Evolutionary conservation across 1,139 yeast genomes (phyloP).

Genomic region (Candida dubliniensis): DNA sequence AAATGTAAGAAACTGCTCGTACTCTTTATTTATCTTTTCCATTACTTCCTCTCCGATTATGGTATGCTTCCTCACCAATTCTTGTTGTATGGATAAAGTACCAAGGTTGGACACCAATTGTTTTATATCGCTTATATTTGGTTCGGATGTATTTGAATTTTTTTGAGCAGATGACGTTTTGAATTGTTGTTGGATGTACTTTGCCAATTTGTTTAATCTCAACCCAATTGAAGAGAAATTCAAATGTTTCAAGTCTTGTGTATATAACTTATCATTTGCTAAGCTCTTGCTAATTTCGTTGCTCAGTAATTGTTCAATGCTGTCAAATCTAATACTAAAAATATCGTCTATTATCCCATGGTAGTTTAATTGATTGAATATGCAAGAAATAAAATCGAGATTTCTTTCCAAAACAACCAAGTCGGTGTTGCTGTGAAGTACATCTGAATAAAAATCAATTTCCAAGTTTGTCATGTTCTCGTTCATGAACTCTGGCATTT

Average conservation of each 20-base stretch:
- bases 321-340: constrained; percentile 50
- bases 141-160: constrained; percentile 34
- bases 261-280: constrained; percentile 31
- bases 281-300: constrained; percentile 16
- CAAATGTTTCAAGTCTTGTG: constrained; percentile 53
- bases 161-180: constrained; percentile 26
- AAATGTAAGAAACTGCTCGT: constrained; percentile 60
- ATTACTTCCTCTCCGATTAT: constrained; percentile 69
- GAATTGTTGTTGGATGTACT: constrained; percentile 66
- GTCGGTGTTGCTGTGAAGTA: constrained; percentile 50
- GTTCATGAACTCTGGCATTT: constrained; percentile 31
- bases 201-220: constrained; percentile 68
- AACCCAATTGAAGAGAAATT: constrained; percentile 84
- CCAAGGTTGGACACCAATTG: constrained; percentile 71
- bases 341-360: constrained; percentile 80
- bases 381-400: constrained; percentile 68
- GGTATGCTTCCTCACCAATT: constrained; percentile 72
- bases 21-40: constrained; percentile 45
- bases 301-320: constrained; percentile 30
- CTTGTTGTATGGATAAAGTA: constrained; percentile 66
- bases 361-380: constrained; percentile 77
- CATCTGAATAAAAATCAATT: constrained; percentile 36
- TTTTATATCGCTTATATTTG: constrained; percentile 61
- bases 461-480: constrained; percentile 33
- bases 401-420: constrained; percentile 77